Base-by-base conservation (phyloP, 768 basidiomycete species). In the Lepiota venenata region DNA sequence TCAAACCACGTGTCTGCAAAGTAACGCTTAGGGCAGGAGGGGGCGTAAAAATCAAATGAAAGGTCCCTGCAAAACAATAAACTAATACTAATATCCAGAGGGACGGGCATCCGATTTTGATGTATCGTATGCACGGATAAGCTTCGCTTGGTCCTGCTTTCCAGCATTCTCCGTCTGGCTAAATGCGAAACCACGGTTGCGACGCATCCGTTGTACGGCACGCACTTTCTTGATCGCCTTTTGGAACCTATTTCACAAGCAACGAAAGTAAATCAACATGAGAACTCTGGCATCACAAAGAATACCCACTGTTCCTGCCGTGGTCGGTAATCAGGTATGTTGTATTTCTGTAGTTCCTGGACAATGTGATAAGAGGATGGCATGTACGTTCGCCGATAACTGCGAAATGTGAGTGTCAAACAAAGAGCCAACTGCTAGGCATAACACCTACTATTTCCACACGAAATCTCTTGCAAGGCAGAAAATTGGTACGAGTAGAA, bases 141-240 rank as follows among this genome's bases (percentile, higher is more conserved):
- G 72, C 63, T 84, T 79, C 46, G 89, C 80, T 68, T 98, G 95
- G 69, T 96, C 94, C 71, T 95, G 88, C 58, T 84, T 83, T 27
- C 83, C 82, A 22, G 79, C 77, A 60, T 88, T 89, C 70, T 98
- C 95, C 2, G 94, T 97, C 70, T 98, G 95, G 68, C 90, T 93
- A 76, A 99, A 99, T 3, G 97, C 97, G 67, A 98, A 99, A 2
- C 97, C 97, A 45, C 97, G 85, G 58, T 93, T 97, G 53, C 92
- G 81, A 12, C 97, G 87, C 90, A 98, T 93, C 32, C 97, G 85
- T 66, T 99, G 97, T 2, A 94, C 91, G 0, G 97, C 97, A n/a
- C 97, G 85, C 11, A 99, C 97, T 69, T 99, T 99, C 72, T 98
- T 98, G 79, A 99, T 99, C 14, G 97, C 97, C 68, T 98, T 97